Percentiles rank a stretch among this genome's conserved stretches.
Evolutionary conservation across 306 rosid genomes (phyloP).

Genomic region (Vigna nakashimae): DNA sequence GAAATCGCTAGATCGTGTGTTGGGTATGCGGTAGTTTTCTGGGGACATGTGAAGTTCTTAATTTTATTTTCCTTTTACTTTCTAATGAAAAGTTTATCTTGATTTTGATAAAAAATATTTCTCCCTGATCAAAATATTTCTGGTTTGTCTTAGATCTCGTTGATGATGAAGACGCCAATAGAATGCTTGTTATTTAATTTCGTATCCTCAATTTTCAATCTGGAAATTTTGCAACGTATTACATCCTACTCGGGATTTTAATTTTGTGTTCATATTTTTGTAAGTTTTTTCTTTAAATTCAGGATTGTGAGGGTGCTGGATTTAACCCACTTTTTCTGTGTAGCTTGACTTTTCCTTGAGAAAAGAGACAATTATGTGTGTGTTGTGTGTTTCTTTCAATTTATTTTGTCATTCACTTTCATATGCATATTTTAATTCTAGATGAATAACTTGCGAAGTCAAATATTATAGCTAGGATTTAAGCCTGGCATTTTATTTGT

Average conservation of each 20-base stretch:
- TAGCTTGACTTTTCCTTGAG: neutral
- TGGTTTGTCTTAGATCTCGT: slow-evolving; percentile 53
- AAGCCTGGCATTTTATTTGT: slow-evolving; percentile 25
- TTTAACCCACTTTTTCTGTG: slow-evolving; percentile 28
- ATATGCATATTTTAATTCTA: slow-evolving; percentile 1
- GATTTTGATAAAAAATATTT: slow-evolving; percentile 4
- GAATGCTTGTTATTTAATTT: slow-evolving; percentile 23
- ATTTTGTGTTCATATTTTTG: neutral
- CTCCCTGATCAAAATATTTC: neutral
- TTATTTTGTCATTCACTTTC: slow-evolving; percentile 24
- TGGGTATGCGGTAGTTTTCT: slow-evolving; percentile 30
- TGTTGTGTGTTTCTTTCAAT: slow-evolving; percentile 24
- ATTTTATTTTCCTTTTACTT: neutral
- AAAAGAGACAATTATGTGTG: neutral
- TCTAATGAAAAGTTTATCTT: neutral
- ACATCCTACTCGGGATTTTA: neutral
- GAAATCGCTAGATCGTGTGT: slow-evolving; percentile 53
- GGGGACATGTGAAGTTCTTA: slow-evolving; percentile 25
- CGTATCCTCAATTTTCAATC: slow-evolving; percentile 28
- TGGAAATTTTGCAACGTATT: slow-evolving; percentile 19
- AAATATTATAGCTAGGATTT: slow-evolving; percentile 7
- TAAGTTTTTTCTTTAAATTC: slow-evolving; percentile 32
- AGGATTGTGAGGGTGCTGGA: neutral
- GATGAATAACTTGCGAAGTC: slow-evolving; percentile 29
- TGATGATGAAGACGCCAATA: slow-evolving; percentile 27